These are phyloP conservation scores for Holtermannia corniformis DNA, from an alignment of 768 basidiomycete species.

Conservation along the genomic window DNA sequence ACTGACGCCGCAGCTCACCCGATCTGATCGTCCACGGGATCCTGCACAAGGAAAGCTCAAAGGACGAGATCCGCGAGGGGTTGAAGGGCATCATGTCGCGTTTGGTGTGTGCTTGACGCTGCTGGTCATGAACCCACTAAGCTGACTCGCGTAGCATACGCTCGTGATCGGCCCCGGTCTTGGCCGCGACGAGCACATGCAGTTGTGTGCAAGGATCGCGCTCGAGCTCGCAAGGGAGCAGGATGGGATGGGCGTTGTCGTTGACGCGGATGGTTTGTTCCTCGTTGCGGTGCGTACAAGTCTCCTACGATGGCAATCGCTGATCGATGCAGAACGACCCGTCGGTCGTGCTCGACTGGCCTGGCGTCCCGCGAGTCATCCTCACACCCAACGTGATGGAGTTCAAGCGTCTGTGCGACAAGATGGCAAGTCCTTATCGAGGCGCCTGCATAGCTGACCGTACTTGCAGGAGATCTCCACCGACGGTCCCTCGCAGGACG, in stretches of 20 bases:
- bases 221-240: slow-evolving; percentile 60
- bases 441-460: slow-evolving; percentile 15
- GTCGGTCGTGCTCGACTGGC: slow-evolving; percentile 51
- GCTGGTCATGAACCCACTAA: neutral
- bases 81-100: slow-evolving; percentile 61
- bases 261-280: slow-evolving; percentile 89
- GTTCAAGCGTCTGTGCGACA: slow-evolving; percentile 72
- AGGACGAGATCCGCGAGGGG: slow-evolving; percentile 36
- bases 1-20: slow-evolving; percentile 21
- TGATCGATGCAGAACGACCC: slow-evolving; percentile 53
- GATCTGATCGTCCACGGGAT: slow-evolving; percentile 97
- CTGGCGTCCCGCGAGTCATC: slow-evolving; percentile 74
- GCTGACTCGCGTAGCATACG: slow-evolving; percentile 52
- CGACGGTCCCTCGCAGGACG: slow-evolving; percentile 38
- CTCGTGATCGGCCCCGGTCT: slow-evolving; percentile 91
- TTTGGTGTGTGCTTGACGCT: slow-evolving; percentile 43
- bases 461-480: slow-evolving; percentile 41
- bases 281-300: slow-evolving; percentile 50
- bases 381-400: slow-evolving; percentile 92
- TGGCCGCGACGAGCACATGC: slow-evolving; percentile 86
- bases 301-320: neutral
- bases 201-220: slow-evolving; percentile 64
- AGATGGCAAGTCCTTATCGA: slow-evolving; percentile 47
- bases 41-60: slow-evolving; percentile 59
- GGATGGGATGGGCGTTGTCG: slow-evolving; percentile 71